These are phyloP conservation scores for Saccharomyces hybrid DNA, from an alignment of 1,139 yeast genomes.

Conservation along the genomic window DNA sequence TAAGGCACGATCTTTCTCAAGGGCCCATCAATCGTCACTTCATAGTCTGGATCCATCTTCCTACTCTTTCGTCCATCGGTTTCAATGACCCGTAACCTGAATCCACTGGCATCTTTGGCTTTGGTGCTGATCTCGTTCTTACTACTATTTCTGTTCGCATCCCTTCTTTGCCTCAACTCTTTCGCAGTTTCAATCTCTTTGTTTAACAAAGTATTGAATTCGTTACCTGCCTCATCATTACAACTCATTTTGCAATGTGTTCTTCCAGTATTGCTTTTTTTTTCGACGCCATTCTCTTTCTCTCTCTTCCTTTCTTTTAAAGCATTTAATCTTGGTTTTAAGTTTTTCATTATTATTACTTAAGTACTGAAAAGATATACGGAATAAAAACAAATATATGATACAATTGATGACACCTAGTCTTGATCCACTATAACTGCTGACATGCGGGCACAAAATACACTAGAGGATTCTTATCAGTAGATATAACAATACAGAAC, in stretches of 20 bases:
- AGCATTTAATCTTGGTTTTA: not conserved
- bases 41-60: slow-evolving; percentile 31
- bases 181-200: not conserved
- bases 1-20: slow-evolving; percentile 77
- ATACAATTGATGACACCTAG: not conserved
- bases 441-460: not conserved
- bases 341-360: not conserved
- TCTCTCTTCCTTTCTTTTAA: not conserved
- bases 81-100: slow-evolving; percentile 25
- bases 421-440: not conserved
- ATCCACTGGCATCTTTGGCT: slow-evolving; percentile 28
- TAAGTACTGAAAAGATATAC: not conserved
- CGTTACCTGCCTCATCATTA: not conserved
- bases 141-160: slow-evolving; percentile 11
- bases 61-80: slow-evolving; percentile 21
- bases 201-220: not conserved
- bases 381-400: slow-evolving; percentile 1
- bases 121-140: slow-evolving; percentile 14
- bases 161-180: slow-evolving; percentile 10
- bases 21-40: slow-evolving; percentile 43
- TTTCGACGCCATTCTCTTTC: not conserved
- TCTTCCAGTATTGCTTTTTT: not conserved
- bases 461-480: not conserved
- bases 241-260: not conserved
- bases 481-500: slow-evolving; percentile 2